A percentile compares a stretch with the other conserved stretches of the same genome.
Conservation (phyloP, 2,329 filamentous ascomycete species). For the Bipolaris sorokiniana region DNA sequence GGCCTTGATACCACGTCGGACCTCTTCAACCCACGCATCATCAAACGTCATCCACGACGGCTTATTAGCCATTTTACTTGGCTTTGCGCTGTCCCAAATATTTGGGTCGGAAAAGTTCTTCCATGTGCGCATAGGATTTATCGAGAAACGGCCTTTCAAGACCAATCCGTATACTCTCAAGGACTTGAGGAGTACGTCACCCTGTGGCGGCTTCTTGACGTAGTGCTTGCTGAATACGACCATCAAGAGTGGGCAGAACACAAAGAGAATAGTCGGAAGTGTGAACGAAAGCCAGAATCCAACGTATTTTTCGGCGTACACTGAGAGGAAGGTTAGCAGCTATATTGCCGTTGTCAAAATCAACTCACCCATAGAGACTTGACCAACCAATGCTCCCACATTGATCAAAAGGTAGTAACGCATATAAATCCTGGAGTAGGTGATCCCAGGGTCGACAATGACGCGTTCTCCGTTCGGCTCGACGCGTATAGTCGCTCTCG, state of each 20-base stretch:
- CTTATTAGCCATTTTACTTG: slow-evolving; percentile 62
- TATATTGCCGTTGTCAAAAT: neutral
- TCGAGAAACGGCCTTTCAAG: slow-evolving; percentile 65
- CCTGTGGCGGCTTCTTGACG: slow-evolving; percentile 64
- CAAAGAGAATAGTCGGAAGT: slow-evolving; percentile 68
- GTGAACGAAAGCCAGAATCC: slow-evolving; percentile 75
- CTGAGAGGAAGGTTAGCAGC: slow-evolving; percentile 29
- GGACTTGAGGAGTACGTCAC: slow-evolving; percentile 73
- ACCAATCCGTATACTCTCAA: slow-evolving; percentile 64
- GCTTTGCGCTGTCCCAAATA: slow-evolving; percentile 62
- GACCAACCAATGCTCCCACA: slow-evolving; percentile 65
- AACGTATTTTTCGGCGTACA: slow-evolving; percentile 75
- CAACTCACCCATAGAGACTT: slow-evolving; percentile 62
- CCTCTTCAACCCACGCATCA: slow-evolving; percentile 74
- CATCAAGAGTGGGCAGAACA: slow-evolving; percentile 63
- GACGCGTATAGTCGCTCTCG: slow-evolving; percentile 58
- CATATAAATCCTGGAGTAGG: slow-evolving; percentile 68
- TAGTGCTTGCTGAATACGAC: slow-evolving; percentile 44
- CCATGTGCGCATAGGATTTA: slow-evolving; percentile 61
- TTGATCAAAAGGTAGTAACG: slow-evolving; percentile 77
- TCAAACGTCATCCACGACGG: slow-evolving; percentile 80
- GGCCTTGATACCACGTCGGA: slow-evolving; percentile 30
- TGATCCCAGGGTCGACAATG: slow-evolving; percentile 71
- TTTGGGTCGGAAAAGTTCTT: slow-evolving; percentile 54
- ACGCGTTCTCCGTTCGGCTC: slow-evolving; percentile 65